Percentiles rank a stretch among this genome's conserved stretches.
Conservation (phyloP, 345 rosid genomes). For the Camelina laxa region DNA sequence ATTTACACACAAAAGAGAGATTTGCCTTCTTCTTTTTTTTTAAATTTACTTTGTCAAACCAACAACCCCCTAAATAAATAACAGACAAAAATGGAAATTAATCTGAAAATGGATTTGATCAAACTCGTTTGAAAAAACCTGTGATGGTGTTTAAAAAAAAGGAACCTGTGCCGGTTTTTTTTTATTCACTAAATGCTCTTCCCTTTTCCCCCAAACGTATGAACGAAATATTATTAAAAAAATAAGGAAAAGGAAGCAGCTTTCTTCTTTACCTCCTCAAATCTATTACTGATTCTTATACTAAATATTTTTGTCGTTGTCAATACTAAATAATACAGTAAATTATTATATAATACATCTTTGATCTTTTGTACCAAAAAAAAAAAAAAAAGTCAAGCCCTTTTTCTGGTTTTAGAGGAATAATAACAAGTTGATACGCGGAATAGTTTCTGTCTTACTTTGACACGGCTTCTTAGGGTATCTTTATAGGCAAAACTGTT, state of each 20-base stretch:
- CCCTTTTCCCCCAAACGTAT: neutral
- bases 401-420: neutral
- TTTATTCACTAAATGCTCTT: neutral
- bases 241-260: neutral
- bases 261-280: neutral
- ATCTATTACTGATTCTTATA: constrained; percentile 1
- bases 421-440: neutral
- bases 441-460: neutral
- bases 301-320: neutral
- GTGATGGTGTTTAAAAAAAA: no score
- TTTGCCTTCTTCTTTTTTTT: neutral
- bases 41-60: neutral
- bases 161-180: no score
- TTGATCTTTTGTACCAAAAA: no score
- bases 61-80: neutral
- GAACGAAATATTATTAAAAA: neutral
- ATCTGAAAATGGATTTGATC: neutral
- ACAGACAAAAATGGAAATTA: neutral
- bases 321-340: no score
- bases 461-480: constrained; percentile 24
- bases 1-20: neutral
- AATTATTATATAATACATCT: no score
- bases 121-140: constrained; percentile 1
- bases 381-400: no score
- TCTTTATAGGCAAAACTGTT: no score